Conservation (phyloP, 805 yeast species). For the Teunomyces gatunensis region DNA sequence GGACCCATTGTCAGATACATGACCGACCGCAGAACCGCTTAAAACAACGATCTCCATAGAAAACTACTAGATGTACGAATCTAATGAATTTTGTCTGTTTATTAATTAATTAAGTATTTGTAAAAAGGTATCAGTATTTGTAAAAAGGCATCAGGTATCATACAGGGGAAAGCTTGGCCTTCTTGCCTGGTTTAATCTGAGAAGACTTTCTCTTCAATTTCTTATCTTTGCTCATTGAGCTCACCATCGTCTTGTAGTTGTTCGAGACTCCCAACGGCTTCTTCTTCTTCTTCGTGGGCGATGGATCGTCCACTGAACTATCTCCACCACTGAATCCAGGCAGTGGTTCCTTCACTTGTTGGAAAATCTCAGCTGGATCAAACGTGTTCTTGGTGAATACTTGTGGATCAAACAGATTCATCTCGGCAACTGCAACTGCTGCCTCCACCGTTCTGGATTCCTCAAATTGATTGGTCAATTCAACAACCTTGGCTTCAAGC, state of each 20-base stretch:
- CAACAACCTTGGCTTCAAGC: neutral
- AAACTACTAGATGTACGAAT: neutral
- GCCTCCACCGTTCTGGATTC: neutral
- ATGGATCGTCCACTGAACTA: neutral
- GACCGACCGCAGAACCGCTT: slow-evolving; percentile 73
- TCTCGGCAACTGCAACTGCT: slow-evolving; percentile 4
- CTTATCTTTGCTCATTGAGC: slow-evolving; percentile 11
- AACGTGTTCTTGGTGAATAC: neutral
- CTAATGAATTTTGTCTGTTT: neutral
- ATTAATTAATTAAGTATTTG: neutral
- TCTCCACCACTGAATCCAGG: neutral
- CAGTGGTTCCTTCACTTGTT: slow-evolving; percentile 1
- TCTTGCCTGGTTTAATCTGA: slow-evolving; percentile 2
- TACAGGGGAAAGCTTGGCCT: slow-evolving; percentile 1
- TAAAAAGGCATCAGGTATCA: neutral
- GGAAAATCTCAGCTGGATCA: slow-evolving; percentile 7
- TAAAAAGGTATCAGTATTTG: no score
- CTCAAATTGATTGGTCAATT: slow-evolving; percentile 2
- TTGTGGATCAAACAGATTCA: slow-evolving; percentile 5
- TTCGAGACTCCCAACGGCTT: slow-evolving; percentile 8
- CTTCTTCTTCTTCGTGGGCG: slow-evolving; percentile 3
- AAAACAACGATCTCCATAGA: neutral
- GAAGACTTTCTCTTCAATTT: slow-evolving; percentile 6
- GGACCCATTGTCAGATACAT: slow-evolving; percentile 86
- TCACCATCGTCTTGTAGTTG: slow-evolving; percentile 10